Evolutionary conservation across 2,329 filamentous ascomycete genomes (phyloP).

Genomic region (Gnomoniopsis smithogilvyi): DNA sequence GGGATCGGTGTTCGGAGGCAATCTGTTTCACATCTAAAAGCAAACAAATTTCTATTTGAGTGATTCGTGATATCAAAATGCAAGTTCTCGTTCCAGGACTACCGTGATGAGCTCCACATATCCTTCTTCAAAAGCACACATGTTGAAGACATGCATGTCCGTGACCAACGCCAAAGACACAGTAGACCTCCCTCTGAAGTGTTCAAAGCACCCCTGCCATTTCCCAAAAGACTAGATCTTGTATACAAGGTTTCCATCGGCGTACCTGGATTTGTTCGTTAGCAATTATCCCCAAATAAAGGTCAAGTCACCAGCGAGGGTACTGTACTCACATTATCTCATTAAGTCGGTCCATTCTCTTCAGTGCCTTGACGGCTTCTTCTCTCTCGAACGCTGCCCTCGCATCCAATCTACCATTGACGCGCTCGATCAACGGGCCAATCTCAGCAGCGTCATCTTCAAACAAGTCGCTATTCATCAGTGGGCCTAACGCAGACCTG

Average conservation of each 20-base stretch:
- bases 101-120: background rate
- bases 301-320: background rate
- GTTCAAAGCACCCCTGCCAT: background rate
- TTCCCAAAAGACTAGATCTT: conserved; percentile 51
- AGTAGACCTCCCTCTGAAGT: background rate
- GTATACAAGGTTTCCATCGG: conserved; percentile 64
- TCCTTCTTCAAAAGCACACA: background rate
- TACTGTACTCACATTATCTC: conserved; percentile 78
- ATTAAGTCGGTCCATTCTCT: conserved; percentile 77
- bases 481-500: conserved; percentile 74
- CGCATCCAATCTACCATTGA: conserved; percentile 67
- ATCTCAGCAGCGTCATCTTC: conserved; percentile 79
- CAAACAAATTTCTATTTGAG: background rate
- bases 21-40: background rate
- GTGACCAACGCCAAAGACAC: background rate
- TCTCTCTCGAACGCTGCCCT: conserved; percentile 59
- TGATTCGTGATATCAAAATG: background rate
- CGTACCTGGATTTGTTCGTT: conserved; percentile 41
- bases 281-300: conserved; percentile 11
- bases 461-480: conserved; percentile 82
- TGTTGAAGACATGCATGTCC: background rate
- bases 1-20: background rate
- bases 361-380: conserved; percentile 76
- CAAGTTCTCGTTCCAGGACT: background rate
- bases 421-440: conserved; percentile 69